Percentiles rank a stretch among this genome's conserved stretches.
Conservation (phyloP, 805 yeast genomes). For the Blastobotrys chiropterorum region DNA sequence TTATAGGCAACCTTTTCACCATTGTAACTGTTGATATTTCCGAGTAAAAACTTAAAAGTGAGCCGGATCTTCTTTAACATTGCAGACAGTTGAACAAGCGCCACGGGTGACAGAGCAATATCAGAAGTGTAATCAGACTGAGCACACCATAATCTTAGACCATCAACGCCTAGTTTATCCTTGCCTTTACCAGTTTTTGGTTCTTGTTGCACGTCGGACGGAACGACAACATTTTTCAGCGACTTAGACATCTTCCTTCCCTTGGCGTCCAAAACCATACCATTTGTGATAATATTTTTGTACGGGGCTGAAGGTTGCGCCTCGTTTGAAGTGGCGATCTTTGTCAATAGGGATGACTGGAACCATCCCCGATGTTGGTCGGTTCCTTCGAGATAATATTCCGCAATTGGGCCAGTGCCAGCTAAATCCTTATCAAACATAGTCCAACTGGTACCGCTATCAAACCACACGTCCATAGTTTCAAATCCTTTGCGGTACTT, state of each 20-base stretch:
- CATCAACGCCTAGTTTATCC: conserved; percentile 81
- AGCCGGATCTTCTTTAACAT: conserved; percentile 74
- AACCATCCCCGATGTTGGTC: conserved; percentile 99
- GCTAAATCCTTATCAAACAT: conserved; percentile 34
- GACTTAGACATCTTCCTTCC: conserved; percentile 94
- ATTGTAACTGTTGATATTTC: conserved; percentile 52
- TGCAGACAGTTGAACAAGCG: conserved; percentile 71
- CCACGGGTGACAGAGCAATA: conserved; percentile 63
- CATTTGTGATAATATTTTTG: conserved; percentile 78
- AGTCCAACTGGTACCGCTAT: conserved; percentile 91
- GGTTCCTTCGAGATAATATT: conserved; percentile 91
- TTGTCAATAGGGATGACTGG: conserved; percentile 84
- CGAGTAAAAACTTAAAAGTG: conserved; percentile 74
- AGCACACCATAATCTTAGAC: conserved; percentile 85
- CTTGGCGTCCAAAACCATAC: conserved; percentile 80
- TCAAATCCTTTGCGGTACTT: conserved; percentile 65
- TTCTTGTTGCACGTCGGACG: conserved; percentile 50
- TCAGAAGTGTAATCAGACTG: conserved; percentile 82
- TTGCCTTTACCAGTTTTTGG: conserved; percentile 45
- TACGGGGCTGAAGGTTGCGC: conserved; percentile 53
- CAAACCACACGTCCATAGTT: conserved; percentile 99
- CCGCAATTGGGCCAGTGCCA: conserved; percentile 45
- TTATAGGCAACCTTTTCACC: conserved; percentile 30
- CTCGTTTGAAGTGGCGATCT: conserved; percentile 43
- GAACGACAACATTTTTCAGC: conserved; percentile 72